phyloP scores from a whole-genome alignment of 2,329 filamentous ascomycete genomes.

The Beauveria caledonica region DNA sequence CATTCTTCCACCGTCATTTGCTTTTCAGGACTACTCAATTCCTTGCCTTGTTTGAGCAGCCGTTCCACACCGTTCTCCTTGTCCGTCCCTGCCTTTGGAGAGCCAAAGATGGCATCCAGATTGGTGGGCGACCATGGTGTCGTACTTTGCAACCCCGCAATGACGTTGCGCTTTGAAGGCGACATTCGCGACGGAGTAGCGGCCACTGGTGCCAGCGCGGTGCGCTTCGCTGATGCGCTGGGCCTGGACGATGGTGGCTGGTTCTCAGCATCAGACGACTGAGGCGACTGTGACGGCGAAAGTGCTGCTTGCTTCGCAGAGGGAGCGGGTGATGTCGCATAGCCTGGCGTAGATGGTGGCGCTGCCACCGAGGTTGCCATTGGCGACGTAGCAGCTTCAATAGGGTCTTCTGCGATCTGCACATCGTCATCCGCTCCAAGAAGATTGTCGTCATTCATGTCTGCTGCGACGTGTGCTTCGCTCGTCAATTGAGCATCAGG shows the following conservation, averaged over 20 bases:
- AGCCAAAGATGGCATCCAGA: conserved; percentile 61
- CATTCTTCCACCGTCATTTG: conserved; percentile 91
- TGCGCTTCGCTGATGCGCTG: conserved; percentile 35
- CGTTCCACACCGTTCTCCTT: conserved; percentile 45
- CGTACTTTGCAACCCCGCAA: conserved; percentile 47
- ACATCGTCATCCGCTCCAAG: conserved; percentile 3
- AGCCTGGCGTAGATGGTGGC: conserved; percentile 35
- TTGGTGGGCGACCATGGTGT: conserved; percentile 66
- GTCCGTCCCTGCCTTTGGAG: conserved; percentile 32
- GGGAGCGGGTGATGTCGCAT: conserved; percentile 34
- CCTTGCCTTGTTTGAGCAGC: conserved; percentile 46
- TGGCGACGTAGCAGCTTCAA: conserved; percentile 7
- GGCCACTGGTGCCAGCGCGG: conserved; percentile 37
- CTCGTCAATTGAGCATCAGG: conserved; percentile 12
- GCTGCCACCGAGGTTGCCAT: conserved; percentile 15
- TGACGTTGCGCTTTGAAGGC: conserved; percentile 53
- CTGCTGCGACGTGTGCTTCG: conserved; percentile 8
- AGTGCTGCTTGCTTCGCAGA: conserved; percentile 45
- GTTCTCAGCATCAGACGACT: conserved; percentile 75
- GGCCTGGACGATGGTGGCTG: conserved; percentile 62
- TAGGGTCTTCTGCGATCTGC: conserved; percentile 11
- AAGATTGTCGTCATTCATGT: conserved; percentile 5
- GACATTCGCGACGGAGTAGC: conserved; percentile 44
- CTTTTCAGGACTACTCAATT: conserved; percentile 68
- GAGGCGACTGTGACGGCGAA: conserved; percentile 60